Base-by-base conservation (phyloP, 1,284 basidiomycete species). In the Puccinia triticina region DNA sequence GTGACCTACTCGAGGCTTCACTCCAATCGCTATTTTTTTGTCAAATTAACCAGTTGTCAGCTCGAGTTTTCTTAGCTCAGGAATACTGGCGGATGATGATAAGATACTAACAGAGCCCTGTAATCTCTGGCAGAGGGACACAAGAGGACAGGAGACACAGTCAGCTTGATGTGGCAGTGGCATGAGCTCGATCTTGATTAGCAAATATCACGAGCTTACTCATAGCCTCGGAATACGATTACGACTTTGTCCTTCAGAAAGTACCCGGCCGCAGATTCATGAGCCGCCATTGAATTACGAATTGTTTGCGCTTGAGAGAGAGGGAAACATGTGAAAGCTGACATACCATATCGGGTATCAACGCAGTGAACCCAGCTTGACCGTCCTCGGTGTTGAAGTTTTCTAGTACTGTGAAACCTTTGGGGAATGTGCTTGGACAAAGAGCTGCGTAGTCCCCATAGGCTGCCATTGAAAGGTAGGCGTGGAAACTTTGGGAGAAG, bases 151-250 rank as follows among this genome's bases (percentile, higher is more conserved):
- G 40, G 34, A 59, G 50, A 43, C 1, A 21, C 18, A 23, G n/a
- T 23, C n/a, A 67, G 61, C 21, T 67, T 40, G 26, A n/a, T 50
- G 50, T 21, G n/a, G n/a, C n/a, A n/a, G n/a, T n/a, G n/a, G 4
- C 32, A 2, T 46, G 23, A 21, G 50, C 26, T 21, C 7, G 26
- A 8, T 0, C 8, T 23, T 0, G 32, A 40, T 26, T 34, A 55
- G 48, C 29, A 34, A 37, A 18, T 14, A 76, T 26, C 7, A 14
- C 12, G 32, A 10, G 32, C 79, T 74, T 61, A 82, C 79, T 72
- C 79, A 53, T 74, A 74, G 37, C 84, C 84, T 77, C 83, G 83
- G 69, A 84, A 84, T 37, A 84, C 84, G 53, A 84, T 79, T 21
- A 84, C 84, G n/a, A 83, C 81, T 72, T 84, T 79, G 0, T 67